Base-by-base conservation (phyloP, 2,329 filamentous ascomycete species). In the Moelleriella libera region DNA sequence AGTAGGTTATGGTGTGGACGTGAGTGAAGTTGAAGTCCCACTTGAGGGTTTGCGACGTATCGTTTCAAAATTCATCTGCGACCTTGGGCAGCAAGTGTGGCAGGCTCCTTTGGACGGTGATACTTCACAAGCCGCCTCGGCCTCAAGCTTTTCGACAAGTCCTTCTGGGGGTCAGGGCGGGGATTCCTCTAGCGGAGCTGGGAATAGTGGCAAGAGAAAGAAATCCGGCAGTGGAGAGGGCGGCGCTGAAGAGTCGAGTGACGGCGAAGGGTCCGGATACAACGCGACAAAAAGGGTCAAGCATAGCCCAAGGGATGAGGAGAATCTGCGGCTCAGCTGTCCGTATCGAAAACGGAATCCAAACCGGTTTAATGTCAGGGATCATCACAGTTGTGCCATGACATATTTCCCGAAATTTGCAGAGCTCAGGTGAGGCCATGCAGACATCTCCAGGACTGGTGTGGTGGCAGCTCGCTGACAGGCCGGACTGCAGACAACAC, bases 281-380 rank as follows among this genome's bases (percentile, higher is more conserved):
- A 11, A 59, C 0, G 57, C 58, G 0, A 49, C 52, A 6, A 68
- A 68, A 48, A 57, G 62, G 12, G 41, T 55, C 0, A 56, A 60
- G 9, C 59, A 59, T 3, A 62, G 60, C 29, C 58, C 60, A 0
- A 57, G 53, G 37, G 65, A 66, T 0, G 64, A 68, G 1, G 64
- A 65, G 45, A 65, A 64, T 42, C 54, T 68, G 4, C 61, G 65
- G 2, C 52, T 68, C 5, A 68, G 67, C 46, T 71, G 68, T 48
- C 68, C 68, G 1, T 71, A 65, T 41, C 59, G 68, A 32, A 69
- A 68, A 53, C 60, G 68, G 10, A 70, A 71, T 41, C 67, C 68
- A 1, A 58, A 60, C 34, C 62, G 67, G 1, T 71, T 71, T 53
- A 71, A 71, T 37, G 64, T 71, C 42, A 60, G 68, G 4, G 68